Conservation (phyloP, 352 stramenopile genomes). For the Phytophthora tentaculata region DNA sequence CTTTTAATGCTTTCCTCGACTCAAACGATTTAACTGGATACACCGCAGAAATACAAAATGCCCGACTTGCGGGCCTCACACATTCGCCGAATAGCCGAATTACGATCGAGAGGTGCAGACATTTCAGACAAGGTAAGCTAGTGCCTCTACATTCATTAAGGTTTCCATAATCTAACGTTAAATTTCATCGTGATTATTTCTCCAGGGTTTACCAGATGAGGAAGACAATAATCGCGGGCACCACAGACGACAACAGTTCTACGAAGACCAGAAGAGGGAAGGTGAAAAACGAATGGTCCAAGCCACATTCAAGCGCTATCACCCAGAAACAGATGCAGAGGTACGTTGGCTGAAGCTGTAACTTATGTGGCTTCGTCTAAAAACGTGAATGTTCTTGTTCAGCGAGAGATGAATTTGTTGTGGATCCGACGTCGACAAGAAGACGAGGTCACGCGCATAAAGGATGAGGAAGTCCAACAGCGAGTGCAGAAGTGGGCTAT, state of each 20-base stretch:
- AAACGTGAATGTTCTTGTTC: not conserved
- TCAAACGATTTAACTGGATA: not conserved
- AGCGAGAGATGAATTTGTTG: constrained; percentile 76
- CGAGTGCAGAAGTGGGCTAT: constrained; percentile 66
- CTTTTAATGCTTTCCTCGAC: not conserved
- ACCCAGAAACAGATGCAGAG: constrained; percentile 71
- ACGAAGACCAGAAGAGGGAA: constrained; percentile 25
- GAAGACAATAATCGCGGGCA: constrained; percentile 20
- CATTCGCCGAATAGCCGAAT: constrained; percentile 69
- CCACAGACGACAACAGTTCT: constrained; percentile 8
- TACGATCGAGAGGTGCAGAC: constrained; percentile 48
- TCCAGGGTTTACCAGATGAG: constrained; percentile 9
- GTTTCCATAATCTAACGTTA: too few species aligned
- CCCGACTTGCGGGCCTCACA: constrained; percentile 69
- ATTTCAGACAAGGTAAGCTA: constrained; percentile 33
- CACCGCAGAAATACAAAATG: constrained; percentile 62
- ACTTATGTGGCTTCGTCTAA: too few species aligned
- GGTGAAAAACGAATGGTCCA: constrained; percentile 42
- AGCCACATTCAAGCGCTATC: constrained; percentile 64
- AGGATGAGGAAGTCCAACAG: constrained; percentile 56
- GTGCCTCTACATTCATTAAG: not conserved
- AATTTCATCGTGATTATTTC: not conserved
- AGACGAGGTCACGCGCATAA: constrained; percentile 47
- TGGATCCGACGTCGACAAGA: constrained; percentile 64
- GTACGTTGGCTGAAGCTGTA: constrained; percentile 21